phyloP scores from a whole-genome alignment of 1,284 basidiomycete species.

The Cronartium quercuum region DNA sequence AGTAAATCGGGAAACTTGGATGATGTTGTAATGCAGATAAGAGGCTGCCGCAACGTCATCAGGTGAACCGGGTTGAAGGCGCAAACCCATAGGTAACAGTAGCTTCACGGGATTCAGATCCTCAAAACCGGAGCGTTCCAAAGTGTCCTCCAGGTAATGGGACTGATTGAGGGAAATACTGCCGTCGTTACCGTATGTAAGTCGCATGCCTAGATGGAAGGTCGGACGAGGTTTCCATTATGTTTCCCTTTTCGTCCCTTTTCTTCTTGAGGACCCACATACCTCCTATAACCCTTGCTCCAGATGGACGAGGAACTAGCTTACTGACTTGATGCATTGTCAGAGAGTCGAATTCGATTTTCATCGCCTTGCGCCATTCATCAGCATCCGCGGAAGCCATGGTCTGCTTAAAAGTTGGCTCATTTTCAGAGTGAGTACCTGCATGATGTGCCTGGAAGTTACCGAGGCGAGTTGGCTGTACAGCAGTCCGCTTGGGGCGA shows the following conservation, averaged over 20 bases:
- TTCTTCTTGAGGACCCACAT: slow-evolving; percentile 9
- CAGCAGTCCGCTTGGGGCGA: neutral
- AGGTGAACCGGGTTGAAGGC: neutral
- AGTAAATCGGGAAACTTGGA: no score
- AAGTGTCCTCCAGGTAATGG: neutral
- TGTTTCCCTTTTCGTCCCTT: slow-evolving; percentile 12
- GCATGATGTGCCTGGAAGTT: neutral
- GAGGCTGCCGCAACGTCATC: neutral
- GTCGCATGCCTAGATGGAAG: neutral
- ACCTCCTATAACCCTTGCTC: slow-evolving; percentile 11
- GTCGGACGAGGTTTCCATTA: neutral
- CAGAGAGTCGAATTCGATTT: neutral
- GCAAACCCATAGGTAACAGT: neutral
- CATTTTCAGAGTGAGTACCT: neutral
- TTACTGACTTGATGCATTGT: neutral
- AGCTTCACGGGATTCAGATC: neutral
- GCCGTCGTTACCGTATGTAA: neutral
- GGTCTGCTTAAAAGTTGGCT: neutral
- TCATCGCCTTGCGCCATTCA: slow-evolving; percentile 10
- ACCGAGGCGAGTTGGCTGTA: neutral
- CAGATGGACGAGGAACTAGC: neutral
- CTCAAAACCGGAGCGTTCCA: neutral
- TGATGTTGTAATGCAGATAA: neutral
- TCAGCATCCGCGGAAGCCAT: neutral
- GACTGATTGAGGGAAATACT: neutral